phyloP scores from a whole-genome alignment of 75 land plant genomes.

The Pseudotsuga menziesii region DNA sequence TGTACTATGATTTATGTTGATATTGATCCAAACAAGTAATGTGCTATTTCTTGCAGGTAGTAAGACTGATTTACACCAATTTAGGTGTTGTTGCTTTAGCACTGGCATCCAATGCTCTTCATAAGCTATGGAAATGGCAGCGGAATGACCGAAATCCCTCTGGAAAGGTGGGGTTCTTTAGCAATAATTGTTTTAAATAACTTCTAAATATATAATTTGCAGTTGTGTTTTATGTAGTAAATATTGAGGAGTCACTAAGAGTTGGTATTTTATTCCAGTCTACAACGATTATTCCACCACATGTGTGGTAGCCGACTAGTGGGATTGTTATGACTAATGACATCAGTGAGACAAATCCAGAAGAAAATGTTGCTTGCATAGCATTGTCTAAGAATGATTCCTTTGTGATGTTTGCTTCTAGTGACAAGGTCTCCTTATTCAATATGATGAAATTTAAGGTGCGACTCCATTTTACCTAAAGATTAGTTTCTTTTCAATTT shows the following conservation, averaged over 20 bases:
- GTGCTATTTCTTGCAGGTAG: constrained; percentile 17
- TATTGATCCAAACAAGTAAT: constrained; percentile 1
- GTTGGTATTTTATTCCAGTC: constrained; percentile 32
- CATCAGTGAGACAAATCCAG: constrained; percentile 49
- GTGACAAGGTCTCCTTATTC: constrained; percentile 70
- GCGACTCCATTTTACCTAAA: neutral
- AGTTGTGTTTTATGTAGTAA: too few species aligned
- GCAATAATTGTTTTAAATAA: too few species aligned
- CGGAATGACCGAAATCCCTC: constrained; percentile 46
- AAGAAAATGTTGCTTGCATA: constrained; percentile 63
- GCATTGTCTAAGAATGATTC: constrained; percentile 84
- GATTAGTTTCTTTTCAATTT: neutral
- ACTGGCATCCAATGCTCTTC: constrained; percentile 57
- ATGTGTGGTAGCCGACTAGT: constrained; percentile 70
- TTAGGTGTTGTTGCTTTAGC: constrained; percentile 62
- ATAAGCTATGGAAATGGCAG: constrained; percentile 76
- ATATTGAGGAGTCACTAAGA: neutral
- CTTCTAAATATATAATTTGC: too few species aligned
- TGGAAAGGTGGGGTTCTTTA: constrained; percentile 28
- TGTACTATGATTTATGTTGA: neutral
- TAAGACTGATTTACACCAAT: constrained; percentile 66
- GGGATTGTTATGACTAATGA: constrained; percentile 77
- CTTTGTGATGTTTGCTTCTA: constrained; percentile 82
- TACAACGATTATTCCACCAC: constrained; percentile 50
- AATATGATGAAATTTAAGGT: constrained; percentile 87